Conservation (phyloP, 352 stramenopile species). For the Pythium sukuiense region DNA sequence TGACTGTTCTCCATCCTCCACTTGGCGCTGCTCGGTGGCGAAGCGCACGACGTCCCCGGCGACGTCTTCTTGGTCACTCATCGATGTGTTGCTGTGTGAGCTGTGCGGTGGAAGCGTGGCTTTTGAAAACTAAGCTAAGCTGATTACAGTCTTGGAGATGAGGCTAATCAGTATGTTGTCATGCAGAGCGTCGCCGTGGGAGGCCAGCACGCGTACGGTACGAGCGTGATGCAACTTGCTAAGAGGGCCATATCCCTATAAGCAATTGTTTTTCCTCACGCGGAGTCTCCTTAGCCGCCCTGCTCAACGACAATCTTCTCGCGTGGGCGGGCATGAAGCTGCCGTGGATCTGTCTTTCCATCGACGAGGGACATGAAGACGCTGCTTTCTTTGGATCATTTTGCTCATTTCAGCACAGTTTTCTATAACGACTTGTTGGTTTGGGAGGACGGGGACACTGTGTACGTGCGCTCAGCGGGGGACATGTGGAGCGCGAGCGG, state of each 20-base stretch:
- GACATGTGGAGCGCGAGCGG: conserved; percentile 71
- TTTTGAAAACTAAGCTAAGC: conserved; percentile 1
- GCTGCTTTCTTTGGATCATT: neutral
- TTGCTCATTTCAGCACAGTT: neutral
- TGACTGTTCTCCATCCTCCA: conserved; percentile 35
- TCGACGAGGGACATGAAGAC: too few relatives aligned
- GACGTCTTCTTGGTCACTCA: conserved; percentile 12
- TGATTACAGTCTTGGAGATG: neutral
- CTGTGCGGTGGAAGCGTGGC: neutral
- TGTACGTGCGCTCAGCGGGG: conserved; percentile 37
- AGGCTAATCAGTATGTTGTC: neutral
- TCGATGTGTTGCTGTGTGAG: neutral
- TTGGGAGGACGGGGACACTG: conserved; percentile 11
- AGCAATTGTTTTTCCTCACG: too few relatives aligned
- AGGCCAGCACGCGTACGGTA: too few relatives aligned
- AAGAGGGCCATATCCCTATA: too few relatives aligned
- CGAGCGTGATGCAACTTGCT: too few relatives aligned
- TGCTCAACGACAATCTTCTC: too few relatives aligned
- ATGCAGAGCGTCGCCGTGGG: too few relatives aligned
- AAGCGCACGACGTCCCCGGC: conserved; percentile 26
- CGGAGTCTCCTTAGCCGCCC: too few relatives aligned
- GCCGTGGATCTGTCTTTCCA: too few relatives aligned
- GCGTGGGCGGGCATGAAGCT: too few relatives aligned
- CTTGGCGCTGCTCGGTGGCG: conserved; percentile 35
- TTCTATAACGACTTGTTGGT: conserved; percentile 17